Base-by-base conservation (phyloP, 371 early-diverging fungal species). In the Sporodiniella umbellata region DNA sequence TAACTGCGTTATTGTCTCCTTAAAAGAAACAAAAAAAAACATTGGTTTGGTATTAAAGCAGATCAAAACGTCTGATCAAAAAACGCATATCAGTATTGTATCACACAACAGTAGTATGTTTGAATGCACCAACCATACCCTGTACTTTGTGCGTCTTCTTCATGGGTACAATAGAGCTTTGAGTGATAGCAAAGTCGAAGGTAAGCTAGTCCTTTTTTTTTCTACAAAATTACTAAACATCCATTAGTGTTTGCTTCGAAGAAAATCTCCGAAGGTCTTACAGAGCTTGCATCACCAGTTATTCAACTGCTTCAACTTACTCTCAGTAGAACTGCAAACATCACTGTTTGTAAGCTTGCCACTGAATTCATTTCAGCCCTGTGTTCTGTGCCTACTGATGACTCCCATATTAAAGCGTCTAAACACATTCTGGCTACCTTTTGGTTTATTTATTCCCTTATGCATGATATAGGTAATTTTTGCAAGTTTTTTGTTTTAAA, bases 361-460 rank as follows among this genome's bases (percentile, higher is more conserved):
- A 64, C 67, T 11, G 66, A 61, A 10, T 70, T 68, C 37, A 61
- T 70, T 14, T 61, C 57, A 14, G 63, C 70, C 1, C 47, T 68
- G 7, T 70, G 70, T 48, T 63, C 54, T 12, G 54, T 62, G 7
- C 26, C 67, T 22, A 45, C 64, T 11, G 53, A 56, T 26, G 54
- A 70, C 38, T 57, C 66, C 21, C 47, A 58, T 42, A 42, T 51
- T 1, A 53, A 70, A 35, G 53, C 45, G 1, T 58, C 66, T 3
- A 62, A 65, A 48, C 48, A 49, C 57, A 53, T 53, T 3, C 14
- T 62, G 1, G 66, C 66, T 26, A 51, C 66, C 10, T 50, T 70
- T 18, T 74, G 70, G 70, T 62, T 70, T 49, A 56, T 68, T 2
- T 68, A 59, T 45, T 42, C 60, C 15, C 23, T 55, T 48, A 47